Conservation (phyloP, 345 rosid species). For the Diplotaxis tenuifolia region DNA sequence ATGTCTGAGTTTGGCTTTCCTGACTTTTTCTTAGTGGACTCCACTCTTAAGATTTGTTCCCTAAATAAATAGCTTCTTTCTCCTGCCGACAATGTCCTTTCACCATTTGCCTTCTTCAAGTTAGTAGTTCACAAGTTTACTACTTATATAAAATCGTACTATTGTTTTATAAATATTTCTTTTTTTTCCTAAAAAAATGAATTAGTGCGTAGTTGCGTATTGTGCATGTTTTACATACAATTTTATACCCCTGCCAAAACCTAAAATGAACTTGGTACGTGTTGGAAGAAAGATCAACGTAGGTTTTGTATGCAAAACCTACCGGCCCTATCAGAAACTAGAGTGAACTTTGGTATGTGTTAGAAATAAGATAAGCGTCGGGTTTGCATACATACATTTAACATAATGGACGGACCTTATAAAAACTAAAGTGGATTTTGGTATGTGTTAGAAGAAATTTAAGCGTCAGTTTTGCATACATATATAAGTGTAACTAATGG, state of each 20-base stretch:
- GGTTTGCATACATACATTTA: too few species aligned
- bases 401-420: too few species aligned
- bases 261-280: background rate
- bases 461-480: too few species aligned
- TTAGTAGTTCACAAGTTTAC: background rate
- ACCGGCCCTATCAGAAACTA: background rate
- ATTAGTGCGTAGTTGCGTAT: background rate
- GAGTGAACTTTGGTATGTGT: background rate
- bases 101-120: constrained; percentile 9
- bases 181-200: background rate
- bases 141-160: background rate
- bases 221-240: background rate
- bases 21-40: constrained; percentile 19
- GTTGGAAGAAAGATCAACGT: background rate
- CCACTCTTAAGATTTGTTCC: constrained; percentile 36
- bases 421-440: too few species aligned
- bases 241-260: background rate
- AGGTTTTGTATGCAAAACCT: background rate
- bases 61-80: constrained; percentile 5
- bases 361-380: background rate
- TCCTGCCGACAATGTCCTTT: constrained; percentile 27
- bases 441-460: too few species aligned
- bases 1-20: constrained; percentile 20
- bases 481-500: too few species aligned
- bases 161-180: background rate